These are phyloP conservation scores for Colletotrichum sp. DNA, from an alignment of 2,329 filamentous ascomycete species.

Conservation along the genomic window DNA sequence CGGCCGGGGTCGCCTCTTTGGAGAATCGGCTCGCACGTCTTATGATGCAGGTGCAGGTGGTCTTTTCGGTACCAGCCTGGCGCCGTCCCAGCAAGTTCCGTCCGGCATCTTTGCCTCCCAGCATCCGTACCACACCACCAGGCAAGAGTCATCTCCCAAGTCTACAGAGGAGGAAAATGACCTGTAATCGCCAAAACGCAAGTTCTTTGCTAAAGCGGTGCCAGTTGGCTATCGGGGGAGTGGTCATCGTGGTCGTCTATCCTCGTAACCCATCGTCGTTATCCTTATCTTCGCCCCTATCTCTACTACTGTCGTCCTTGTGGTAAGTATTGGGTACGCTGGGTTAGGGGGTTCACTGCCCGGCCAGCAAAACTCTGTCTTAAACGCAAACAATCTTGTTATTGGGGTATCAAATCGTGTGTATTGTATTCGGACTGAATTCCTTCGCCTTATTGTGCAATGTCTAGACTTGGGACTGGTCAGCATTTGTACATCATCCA, in stretches of 20 bases:
- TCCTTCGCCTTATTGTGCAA: not conserved
- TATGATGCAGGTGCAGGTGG: not conserved
- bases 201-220: not conserved
- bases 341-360: too few relatives aligned
- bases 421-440: not conserved
- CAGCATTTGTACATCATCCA: not conserved
- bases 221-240: too few relatives aligned
- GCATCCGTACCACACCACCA: accelerated
- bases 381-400: not conserved
- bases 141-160: accelerated
- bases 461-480: not conserved
- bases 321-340: too few relatives aligned
- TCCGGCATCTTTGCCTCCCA: accelerated
- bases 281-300: accelerated
- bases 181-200: not conserved
- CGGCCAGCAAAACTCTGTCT: not conserved
- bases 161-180: not conserved
- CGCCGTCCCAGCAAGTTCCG: not conserved
- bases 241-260: too few relatives aligned
- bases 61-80: not conserved
- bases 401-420: conserved; percentile 18
- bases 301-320: too few relatives aligned
- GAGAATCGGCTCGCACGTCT: accelerated
- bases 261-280: too few relatives aligned
- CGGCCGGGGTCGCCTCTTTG: accelerated